A percentile compares a stretch with the other conserved stretches of the same genome.
These are phyloP conservation scores for Quambalaria eucalypti DNA, from an alignment of 1,284 basidiomycete genomes.

Conservation along the genomic window DNA sequence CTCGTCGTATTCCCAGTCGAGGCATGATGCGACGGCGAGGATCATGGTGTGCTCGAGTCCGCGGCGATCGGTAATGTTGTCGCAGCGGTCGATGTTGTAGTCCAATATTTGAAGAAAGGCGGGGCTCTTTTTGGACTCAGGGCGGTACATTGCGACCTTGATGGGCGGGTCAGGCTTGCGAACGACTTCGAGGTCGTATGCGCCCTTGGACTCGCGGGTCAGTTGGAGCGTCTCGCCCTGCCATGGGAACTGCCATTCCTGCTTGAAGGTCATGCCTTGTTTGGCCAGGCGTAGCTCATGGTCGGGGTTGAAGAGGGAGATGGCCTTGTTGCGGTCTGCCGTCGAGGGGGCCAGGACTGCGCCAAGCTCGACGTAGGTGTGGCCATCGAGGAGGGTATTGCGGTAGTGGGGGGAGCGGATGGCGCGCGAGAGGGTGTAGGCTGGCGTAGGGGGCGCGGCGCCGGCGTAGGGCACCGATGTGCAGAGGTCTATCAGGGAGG, in stretches of 20 bases:
- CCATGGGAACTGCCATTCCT: slow-evolving; percentile 70
- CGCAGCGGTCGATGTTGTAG: slow-evolving; percentile 72
- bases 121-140: slow-evolving; percentile 59
- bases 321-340: slow-evolving; percentile 57
- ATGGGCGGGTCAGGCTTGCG: slow-evolving; percentile 76
- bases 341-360: slow-evolving; percentile 14
- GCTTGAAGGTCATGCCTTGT: slow-evolving; percentile 62
- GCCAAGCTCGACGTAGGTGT: slow-evolving; percentile 17
- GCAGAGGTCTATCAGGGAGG: slow-evolving; percentile 2
- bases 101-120: slow-evolving; percentile 69
- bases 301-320: slow-evolving; percentile 67
- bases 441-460: slow-evolving; percentile 4
- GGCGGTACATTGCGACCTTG: slow-evolving; percentile 68
- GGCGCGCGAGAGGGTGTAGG: slow-evolving; percentile 24
- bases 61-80: slow-evolving; percentile 57
- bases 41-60: slow-evolving; percentile 58
- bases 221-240: slow-evolving; percentile 49
- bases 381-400: slow-evolving; percentile 22
- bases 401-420: slow-evolving; percentile 15
- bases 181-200: slow-evolving; percentile 54
- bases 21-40: slow-evolving; percentile 62
- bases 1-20: slow-evolving; percentile 59
- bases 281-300: slow-evolving; percentile 59
- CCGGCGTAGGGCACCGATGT: background rate
- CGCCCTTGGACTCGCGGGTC: slow-evolving; percentile 4